Conservation (phyloP, 352 stramenopile genomes). For the Pythium inflatum region DNA sequence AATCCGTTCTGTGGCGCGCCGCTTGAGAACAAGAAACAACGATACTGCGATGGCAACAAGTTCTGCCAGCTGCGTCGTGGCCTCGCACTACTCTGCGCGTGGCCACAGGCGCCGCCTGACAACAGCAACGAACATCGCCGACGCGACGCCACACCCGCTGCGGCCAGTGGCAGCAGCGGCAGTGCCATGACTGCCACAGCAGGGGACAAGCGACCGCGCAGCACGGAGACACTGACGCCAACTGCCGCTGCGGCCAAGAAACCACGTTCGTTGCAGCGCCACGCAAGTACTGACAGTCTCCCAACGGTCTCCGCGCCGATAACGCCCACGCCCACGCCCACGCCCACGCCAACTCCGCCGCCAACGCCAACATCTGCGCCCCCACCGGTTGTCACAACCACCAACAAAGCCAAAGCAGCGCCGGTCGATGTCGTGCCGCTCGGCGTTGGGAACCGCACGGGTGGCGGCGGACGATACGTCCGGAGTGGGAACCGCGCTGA, state of each 20-base stretch:
- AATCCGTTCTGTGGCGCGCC: slow-evolving; percentile 61
- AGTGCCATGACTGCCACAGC: too few species aligned
- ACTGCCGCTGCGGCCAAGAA: slow-evolving; percentile 18
- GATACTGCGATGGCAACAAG: slow-evolving; percentile 51
- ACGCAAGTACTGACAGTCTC: slow-evolving; percentile 17
- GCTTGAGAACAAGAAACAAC: slow-evolving; percentile 45
- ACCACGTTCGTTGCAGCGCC: slow-evolving; percentile 18
- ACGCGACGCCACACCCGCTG: too few species aligned
- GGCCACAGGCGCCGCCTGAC: slow-evolving; percentile 27
- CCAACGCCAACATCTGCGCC: slow-evolving; percentile 15
- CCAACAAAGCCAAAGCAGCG: slow-evolving; percentile 45
- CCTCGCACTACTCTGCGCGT: slow-evolving; percentile 53
- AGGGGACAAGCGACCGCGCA: slow-evolving; percentile 33
- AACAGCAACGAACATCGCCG: neutral
- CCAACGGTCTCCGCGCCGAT: neutral
- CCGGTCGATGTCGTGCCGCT: slow-evolving; percentile 58
- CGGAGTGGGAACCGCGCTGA: slow-evolving; percentile 56
- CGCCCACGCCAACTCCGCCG: neutral
- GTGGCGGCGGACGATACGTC: slow-evolving; percentile 66
- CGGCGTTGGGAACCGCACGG: slow-evolving; percentile 37
- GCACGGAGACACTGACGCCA: slow-evolving; percentile 23
- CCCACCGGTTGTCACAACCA: slow-evolving; percentile 31
- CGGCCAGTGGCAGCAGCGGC: too few species aligned
- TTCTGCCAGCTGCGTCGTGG: slow-evolving; percentile 64
- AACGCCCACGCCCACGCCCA: slow-evolving; percentile 2